Percentiles rank a stretch among this genome's conserved stretches.
These are phyloP conservation scores for Bruguiera hainesii DNA, from an alignment of 441 rosid species.

Conservation along the genomic window DNA sequence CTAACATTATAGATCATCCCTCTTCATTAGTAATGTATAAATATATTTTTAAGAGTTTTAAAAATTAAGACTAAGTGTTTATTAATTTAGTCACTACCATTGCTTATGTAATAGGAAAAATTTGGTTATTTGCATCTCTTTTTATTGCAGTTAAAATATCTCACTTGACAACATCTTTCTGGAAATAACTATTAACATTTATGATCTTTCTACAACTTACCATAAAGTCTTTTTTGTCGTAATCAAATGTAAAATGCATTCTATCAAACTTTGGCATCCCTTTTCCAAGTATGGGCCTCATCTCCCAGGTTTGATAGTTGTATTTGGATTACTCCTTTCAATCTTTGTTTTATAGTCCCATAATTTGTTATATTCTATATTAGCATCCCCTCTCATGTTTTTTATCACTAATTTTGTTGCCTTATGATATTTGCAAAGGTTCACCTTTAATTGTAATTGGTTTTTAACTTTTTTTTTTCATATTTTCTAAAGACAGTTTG, in stretches of 20 bases:
- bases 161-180: background rate
- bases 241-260: background rate
- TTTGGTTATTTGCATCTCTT: background rate
- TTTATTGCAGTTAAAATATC: background rate
- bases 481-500: no score
- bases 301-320: no score
- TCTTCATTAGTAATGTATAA: background rate
- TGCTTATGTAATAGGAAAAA: background rate
- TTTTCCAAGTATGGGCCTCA: background rate
- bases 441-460: no score
- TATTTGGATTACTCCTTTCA: no score
- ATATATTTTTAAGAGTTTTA: background rate
- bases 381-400: no score
- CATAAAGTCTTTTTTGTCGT: background rate
- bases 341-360: no score
- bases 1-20: background rate
- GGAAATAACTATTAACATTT: background rate
- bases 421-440: no score
- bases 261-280: background rate
- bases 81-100: background rate
- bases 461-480: no score
- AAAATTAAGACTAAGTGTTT: background rate
- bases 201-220: background rate
- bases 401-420: no score
- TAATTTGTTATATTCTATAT: no score